Conservation (phyloP, 116 monocot species). For the Zostera marina region DNA sequence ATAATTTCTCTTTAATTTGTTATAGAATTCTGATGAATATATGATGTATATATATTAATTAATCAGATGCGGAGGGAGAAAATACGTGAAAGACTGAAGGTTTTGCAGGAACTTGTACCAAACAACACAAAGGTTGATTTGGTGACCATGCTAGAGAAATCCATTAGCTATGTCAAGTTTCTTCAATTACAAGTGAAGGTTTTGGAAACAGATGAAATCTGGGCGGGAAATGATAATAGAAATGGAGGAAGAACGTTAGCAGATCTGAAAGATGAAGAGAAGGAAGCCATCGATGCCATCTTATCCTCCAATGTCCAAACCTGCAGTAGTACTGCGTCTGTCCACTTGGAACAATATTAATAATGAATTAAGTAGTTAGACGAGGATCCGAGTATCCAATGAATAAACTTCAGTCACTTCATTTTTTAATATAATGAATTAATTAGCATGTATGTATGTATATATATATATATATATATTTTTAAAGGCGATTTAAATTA, state of each 20-base stretch:
- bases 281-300: constrained; percentile 84
- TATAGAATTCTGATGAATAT: no score
- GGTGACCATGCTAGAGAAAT: constrained; percentile 92
- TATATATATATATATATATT: no score
- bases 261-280: constrained; percentile 50
- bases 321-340: no score
- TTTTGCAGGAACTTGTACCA: constrained; percentile 72
- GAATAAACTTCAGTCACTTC: no score
- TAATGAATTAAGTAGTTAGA: no score
- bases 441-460: no score
- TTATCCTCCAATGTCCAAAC: constrained; percentile 30
- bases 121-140: constrained; percentile 91
- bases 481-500: no score
- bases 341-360: no score
- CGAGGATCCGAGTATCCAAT: no score
- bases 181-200: constrained; percentile 97
- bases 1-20: no score
- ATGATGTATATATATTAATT: constrained; percentile 5
- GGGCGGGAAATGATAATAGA: constrained; percentile 74
- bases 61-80: constrained; percentile 60
- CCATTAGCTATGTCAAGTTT: constrained; percentile 80
- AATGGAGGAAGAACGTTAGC: constrained; percentile 63
- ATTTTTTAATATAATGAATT: no score
- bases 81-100: constrained; percentile 55
- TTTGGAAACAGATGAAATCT: constrained; percentile 75